These are phyloP conservation scores for Monoraphidium neglectum DNA, from an alignment of 139 green algal species.

Conservation along the genomic window DNA sequence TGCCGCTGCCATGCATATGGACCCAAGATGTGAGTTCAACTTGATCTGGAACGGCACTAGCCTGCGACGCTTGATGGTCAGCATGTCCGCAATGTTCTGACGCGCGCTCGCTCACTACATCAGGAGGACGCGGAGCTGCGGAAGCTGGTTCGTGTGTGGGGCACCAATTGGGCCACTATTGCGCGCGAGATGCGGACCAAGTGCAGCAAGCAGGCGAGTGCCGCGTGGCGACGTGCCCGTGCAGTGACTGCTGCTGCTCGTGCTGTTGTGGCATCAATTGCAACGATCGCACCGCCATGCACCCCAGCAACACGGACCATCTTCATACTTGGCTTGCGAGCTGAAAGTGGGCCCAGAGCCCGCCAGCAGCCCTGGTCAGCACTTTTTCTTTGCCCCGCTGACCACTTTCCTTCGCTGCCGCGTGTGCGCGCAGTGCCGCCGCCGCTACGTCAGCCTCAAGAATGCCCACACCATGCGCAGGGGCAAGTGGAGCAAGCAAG, in stretches of 20 bases:
- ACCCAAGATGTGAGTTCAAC: too few relatives aligned
- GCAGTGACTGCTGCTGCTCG: neutral
- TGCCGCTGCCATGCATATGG: too few relatives aligned
- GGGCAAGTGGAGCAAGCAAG: neutral
- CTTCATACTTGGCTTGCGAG: slow-evolving; percentile 61
- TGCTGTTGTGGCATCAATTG: neutral
- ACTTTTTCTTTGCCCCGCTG: too few relatives aligned
- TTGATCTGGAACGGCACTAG: too few relatives aligned
- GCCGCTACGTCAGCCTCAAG: neutral
- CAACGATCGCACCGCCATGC: slow-evolving; percentile 33
- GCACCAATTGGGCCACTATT: slow-evolving; percentile 72
- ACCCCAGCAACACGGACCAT: slow-evolving; percentile 76
- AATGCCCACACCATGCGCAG: slow-evolving; percentile 1
- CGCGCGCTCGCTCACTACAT: too few relatives aligned
- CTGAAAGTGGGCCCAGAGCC: slow-evolving; percentile 72
- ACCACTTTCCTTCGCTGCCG: neutral
- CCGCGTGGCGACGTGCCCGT: neutral
- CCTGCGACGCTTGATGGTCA: too few relatives aligned
- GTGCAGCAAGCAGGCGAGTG: slow-evolving; percentile 67
- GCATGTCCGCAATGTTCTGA: too few relatives aligned
- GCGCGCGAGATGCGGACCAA: slow-evolving; percentile 57
- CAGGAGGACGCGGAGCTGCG: slow-evolving; percentile 71
- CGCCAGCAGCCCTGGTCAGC: slow-evolving; percentile 33
- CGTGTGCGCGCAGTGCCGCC: neutral
- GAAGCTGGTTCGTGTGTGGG: slow-evolving; percentile 59